Percentiles rank a stretch among this genome's conserved stretches.
Evolutionary conservation across 2,329 filamentous ascomycete genomes (phyloP).

Genomic region (Diaporthe caulivora): DNA sequence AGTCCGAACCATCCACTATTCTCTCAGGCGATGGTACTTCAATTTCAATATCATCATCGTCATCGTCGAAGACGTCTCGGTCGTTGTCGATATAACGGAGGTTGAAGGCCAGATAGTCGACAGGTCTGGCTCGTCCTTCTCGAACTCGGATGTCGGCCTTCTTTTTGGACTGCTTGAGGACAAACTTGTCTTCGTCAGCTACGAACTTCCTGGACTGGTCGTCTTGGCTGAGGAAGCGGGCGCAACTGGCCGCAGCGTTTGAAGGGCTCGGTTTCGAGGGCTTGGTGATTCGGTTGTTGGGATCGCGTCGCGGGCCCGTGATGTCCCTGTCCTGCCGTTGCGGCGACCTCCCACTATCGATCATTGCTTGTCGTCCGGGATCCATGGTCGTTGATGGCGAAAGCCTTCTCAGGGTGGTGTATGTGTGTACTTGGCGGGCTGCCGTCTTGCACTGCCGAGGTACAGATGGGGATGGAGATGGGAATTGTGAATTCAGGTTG

Average conservation of each 20-base stretch:
- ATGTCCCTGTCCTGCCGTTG: constrained; percentile 57
- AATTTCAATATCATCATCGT: constrained; percentile 78
- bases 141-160: constrained; percentile 96
- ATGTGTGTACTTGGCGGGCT: neutral
- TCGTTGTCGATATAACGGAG: constrained; percentile 89
- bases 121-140: constrained; percentile 89
- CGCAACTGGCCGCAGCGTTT: constrained; percentile 46
- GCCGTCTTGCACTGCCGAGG: neutral
- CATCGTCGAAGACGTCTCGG: constrained; percentile 87
- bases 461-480: neutral
- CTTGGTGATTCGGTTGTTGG: constrained; percentile 69
- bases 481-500: neutral
- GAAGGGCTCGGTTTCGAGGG: constrained; percentile 50
- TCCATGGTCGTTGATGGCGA: constrained; percentile 58
- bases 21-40: constrained; percentile 83
- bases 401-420: neutral
- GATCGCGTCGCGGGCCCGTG: constrained; percentile 67
- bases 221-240: constrained; percentile 75
- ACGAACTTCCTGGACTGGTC: constrained; percentile 87
- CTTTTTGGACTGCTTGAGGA: constrained; percentile 96
- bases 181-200: constrained; percentile 94
- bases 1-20: constrained; percentile 80
- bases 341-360: constrained; percentile 59
- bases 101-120: constrained; percentile 94
- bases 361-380: constrained; percentile 67